Evolutionary conservation across 2,329 filamentous ascomycete genomes (phyloP).

Genomic region (Aspergillus eucalypticola): DNA sequence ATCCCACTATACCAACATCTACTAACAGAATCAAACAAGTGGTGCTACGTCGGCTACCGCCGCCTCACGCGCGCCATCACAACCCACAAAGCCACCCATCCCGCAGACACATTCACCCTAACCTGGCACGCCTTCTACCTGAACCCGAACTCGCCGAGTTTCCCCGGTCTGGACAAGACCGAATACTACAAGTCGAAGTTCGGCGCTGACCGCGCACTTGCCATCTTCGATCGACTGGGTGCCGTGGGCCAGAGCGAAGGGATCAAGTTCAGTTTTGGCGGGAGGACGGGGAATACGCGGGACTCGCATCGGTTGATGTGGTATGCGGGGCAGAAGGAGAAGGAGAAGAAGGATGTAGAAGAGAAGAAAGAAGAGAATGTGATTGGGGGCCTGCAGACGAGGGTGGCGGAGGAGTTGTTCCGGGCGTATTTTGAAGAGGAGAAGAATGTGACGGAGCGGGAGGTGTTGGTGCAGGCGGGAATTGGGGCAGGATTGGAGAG

Average conservation of each 20-base stretch:
- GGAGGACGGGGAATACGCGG: conserved; percentile 72
- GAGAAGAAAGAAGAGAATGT: conserved; percentile 24
- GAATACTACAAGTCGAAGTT: conserved; percentile 64
- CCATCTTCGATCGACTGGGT: conserved; percentile 60
- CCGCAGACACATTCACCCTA: conserved; percentile 70
- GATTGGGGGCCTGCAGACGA: conserved; percentile 56
- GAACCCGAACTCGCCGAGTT: conserved; percentile 63
- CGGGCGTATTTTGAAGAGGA: conserved; percentile 65
- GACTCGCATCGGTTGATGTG: conserved; percentile 78
- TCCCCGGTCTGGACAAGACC: conserved; percentile 53
- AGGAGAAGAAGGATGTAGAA: conserved; percentile 29
- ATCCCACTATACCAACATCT: conserved; percentile 7
- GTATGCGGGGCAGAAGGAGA: conserved; percentile 61
- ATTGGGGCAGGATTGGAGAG: conserved; percentile 56
- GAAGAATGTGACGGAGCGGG: conserved; percentile 62
- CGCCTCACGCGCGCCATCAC: conserved; percentile 72
- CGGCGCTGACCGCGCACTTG: conserved; percentile 59
- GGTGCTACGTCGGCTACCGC: conserved; percentile 78
- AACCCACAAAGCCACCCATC: conserved; percentile 63
- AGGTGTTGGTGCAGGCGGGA: conserved; percentile 55
- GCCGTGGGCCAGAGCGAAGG: conserved; percentile 64
- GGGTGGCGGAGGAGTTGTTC: conserved; percentile 65
- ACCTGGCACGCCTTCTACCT: conserved; percentile 81
- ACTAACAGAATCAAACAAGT: conserved; percentile 30
- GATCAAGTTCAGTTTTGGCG: conserved; percentile 71